Evolutionary conservation across 257 asterid species (phyloP), one percentile per base, ranked within the genome.

Genomic region (Schizonepeta tenuifolia): DNA sequence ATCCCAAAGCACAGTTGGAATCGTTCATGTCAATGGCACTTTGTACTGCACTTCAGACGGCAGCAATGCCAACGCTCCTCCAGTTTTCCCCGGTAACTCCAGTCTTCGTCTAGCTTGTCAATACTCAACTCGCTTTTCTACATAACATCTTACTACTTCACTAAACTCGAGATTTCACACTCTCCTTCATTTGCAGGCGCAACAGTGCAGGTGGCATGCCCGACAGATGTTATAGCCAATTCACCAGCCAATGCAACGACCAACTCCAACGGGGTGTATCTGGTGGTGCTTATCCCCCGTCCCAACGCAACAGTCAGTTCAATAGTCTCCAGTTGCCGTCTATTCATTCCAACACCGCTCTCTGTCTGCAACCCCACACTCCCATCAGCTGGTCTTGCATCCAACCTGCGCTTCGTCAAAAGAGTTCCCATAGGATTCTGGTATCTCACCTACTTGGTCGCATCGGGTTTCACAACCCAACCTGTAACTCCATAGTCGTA

Each of bases 1-100:
- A 3, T 88, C 85, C 35, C 87, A 81, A 78, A 78, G 66, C 51
- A 49, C 75, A 57, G 46, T 73, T 41, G 81, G 80, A 20, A 9
- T 26, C 0, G 54, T 78, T 2, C 31, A 40, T 43, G 60, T 84
- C 75, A 76, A 76, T 18, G 91, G 91, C 18, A 78, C 71, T 53
- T 65, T 86, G 55, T 86, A 70, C 57, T 88, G 90, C 82, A 67
- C 86, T 20, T 31, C 69, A 2, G 62, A 79, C 60, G 91, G 75
- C 22, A 11, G 43, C 85, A 76, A 47, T 56, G 81, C 76, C 47
- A 50, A 68, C 0, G 53, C 78, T n/a, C 73, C 84, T 60, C 80
- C 95, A 7, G 55, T 72, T 69, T 86, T 88, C 13, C 22, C 79
- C 0, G 75, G 83, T 74, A 64, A 73, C 50, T 63, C 71, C 11